Base-by-base conservation (phyloP, 23 red algal species). In the Cyanidioschyzon merolae region DNA sequence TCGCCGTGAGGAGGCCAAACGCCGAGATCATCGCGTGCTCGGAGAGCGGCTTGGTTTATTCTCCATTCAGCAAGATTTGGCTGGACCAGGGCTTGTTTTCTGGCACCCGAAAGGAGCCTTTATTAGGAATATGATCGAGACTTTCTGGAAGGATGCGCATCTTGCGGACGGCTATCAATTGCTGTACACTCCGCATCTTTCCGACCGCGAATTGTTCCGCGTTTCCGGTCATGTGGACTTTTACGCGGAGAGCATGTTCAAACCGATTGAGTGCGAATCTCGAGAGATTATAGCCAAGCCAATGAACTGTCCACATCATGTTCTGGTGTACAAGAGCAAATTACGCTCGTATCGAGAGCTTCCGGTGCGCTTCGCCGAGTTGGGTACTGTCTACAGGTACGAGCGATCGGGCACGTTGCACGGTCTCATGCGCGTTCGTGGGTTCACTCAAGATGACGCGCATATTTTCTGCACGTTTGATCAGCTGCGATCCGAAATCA, bases 291-390 rank as follows among this genome's bases (percentile, higher is more conserved):
- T 90, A 67, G 68, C 90, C 71, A 91, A 89, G 83, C 94, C 94
- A 12, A 98, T 98, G 94, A 98, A 98, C 75, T 98, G 94, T 59
- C 94, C 94, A 2, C 90, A 90, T 54, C 94, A 98, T 76, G 88
- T 80, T 58, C 85, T 98, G 3, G 87, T 98, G 39, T 98, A 87
- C 54, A 98, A 98, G 77, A 76, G 90, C 31, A 86, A 83, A 38
- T 40, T 98, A 2, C 75, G 83, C 39, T 91, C 88, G 59, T 98
- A 98, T 75, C 88, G 94, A 1, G 94, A 98, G 58, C 71, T 98
- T 34, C 94, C 94, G 67, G 38, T 98, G 80, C 85, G 94, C 12
- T 98, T 85, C 84, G 94, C 94, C 2, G 94, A 98, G 71, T 59
- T 98, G 75, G 94, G 94, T 39, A 98, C 94, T 1, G 94, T 98